phyloP scores from a whole-genome alignment of 805 yeast genomes.

The Debaryomyces maramus region DNA sequence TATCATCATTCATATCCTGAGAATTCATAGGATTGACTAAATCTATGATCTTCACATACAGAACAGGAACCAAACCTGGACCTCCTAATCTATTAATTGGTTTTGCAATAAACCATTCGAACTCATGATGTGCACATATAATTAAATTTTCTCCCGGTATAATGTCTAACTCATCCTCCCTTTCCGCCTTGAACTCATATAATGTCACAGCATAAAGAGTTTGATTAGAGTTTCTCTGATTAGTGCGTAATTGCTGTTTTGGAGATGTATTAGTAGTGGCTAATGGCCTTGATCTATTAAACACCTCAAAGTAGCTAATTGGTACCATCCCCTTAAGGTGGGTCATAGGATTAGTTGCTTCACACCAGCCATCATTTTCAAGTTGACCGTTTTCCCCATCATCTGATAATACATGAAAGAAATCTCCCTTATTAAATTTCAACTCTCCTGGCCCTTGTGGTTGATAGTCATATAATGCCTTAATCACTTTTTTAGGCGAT shows the following conservation, averaged over 20 bases:
- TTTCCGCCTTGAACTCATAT: conserved; percentile 82
- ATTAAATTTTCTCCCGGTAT: conserved; percentile 84
- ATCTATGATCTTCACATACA: conserved; percentile 84
- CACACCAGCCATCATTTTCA: conserved; percentile 64
- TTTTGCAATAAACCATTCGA: conserved; percentile 97
- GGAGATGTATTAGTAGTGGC: conserved; percentile 8
- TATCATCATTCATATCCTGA: conserved; percentile 47
- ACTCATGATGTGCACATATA: conserved; percentile 93
- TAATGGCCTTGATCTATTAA: conserved; percentile 56
- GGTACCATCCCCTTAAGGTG: conserved; percentile 86
- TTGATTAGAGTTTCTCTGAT: conserved; percentile 28
- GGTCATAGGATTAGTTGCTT: conserved; percentile 83
- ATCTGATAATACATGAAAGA: conserved; percentile 65
- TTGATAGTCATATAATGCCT: conserved; percentile 73
- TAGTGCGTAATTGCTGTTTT: conserved; percentile 10
- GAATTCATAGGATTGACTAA: conserved; percentile 42
- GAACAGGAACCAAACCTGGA: conserved; percentile 93
- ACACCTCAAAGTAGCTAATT: conserved; percentile 74
- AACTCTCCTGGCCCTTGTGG: conserved; percentile 84
- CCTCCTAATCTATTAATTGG: conserved; percentile 95
- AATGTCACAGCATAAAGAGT: conserved; percentile 82
- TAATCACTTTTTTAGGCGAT: conserved; percentile 80
- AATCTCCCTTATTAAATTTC: conserved; percentile 78
- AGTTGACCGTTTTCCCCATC: conserved; percentile 23
- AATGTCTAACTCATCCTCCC: conserved; percentile 82